Conservation (phyloP, 805 yeast species). For the Suhomyces sp. region DNA sequence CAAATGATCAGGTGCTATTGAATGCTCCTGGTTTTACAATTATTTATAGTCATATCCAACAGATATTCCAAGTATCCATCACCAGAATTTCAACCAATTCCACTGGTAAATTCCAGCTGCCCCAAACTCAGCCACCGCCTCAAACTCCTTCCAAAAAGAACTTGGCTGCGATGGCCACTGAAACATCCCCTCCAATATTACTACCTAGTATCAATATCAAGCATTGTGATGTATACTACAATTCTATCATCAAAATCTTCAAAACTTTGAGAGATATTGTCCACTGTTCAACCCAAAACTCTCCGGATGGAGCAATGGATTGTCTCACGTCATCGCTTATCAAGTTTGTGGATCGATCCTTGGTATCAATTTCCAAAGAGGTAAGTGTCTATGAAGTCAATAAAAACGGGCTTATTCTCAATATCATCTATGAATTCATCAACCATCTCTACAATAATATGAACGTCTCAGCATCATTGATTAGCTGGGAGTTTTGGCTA, state of each 20-base stretch:
- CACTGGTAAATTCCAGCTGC: slow-evolving; percentile 4
- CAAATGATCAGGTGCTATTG: slow-evolving; percentile 9
- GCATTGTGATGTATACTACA: slow-evolving; percentile 34
- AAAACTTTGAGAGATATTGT: slow-evolving; percentile 37
- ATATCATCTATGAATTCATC: slow-evolving; percentile 38
- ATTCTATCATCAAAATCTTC: slow-evolving; percentile 39
- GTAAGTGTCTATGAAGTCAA: slow-evolving; percentile 37
- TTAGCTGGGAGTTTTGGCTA: slow-evolving; percentile 81
- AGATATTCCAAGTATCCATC: slow-evolving; percentile 36
- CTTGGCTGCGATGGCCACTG: slow-evolving; percentile 4
- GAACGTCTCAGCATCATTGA: slow-evolving; percentile 14
- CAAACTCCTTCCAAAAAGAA: slow-evolving; percentile 4
- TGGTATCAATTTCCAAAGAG: slow-evolving; percentile 33
- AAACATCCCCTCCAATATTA: slow-evolving; percentile 8
- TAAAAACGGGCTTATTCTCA: slow-evolving; percentile 39
- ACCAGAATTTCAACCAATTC: slow-evolving; percentile 10
- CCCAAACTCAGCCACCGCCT: slow-evolving; percentile 3
- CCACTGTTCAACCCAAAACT: slow-evolving; percentile 11
- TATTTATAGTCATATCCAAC: slow-evolving; percentile 46
- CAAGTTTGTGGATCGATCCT: slow-evolving; percentile 29
- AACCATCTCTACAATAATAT: slow-evolving; percentile 29
- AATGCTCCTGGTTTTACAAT: slow-evolving; percentile 46
- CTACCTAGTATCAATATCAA: slow-evolving; percentile 13
- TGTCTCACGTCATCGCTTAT: slow-evolving; percentile 19
- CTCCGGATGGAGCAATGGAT: slow-evolving; percentile 16